Evolutionary conservation across 2,329 filamentous ascomycete species (phyloP).

Genomic region (Colletotrichum viniferum): DNA sequence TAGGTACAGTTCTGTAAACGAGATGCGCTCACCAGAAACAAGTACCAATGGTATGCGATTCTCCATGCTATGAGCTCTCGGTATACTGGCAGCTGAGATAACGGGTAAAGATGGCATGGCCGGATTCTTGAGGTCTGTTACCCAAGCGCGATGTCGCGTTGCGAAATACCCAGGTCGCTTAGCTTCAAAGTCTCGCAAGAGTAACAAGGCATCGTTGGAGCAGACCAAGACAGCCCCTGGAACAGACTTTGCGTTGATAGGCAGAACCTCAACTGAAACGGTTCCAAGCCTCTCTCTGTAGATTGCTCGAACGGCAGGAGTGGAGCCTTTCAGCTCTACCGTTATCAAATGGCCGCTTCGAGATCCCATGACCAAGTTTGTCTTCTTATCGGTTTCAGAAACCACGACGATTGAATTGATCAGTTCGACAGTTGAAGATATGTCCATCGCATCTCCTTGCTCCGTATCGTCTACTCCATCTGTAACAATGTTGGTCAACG

Average conservation of each 20-base stretch:
- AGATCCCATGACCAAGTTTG: slow-evolving; percentile 50
- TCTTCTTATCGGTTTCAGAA: slow-evolving; percentile 27
- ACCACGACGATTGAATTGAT: slow-evolving; percentile 50
- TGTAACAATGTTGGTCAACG: not conserved
- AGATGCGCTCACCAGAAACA: slow-evolving; percentile 52
- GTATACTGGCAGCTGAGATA: slow-evolving; percentile 50
- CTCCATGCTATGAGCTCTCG: slow-evolving; percentile 40
- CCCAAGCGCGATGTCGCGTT: slow-evolving; percentile 52
- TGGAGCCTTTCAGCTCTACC: slow-evolving; percentile 29
- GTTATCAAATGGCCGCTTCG: slow-evolving; percentile 57
- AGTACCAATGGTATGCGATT: slow-evolving; percentile 51
- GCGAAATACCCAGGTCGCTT: slow-evolving; percentile 34
- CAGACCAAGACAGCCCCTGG: slow-evolving; percentile 43
- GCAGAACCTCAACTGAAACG: slow-evolving; percentile 39
- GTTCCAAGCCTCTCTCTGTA: slow-evolving; percentile 37
- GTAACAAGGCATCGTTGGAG: slow-evolving; percentile 51
- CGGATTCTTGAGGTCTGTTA: slow-evolving; percentile 53
- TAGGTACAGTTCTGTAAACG: slow-evolving; percentile 57
- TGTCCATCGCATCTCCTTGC: slow-evolving; percentile 11
- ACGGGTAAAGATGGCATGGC: slow-evolving; percentile 51
- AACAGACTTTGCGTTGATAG: slow-evolving; percentile 11
- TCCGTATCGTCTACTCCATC: not conserved
- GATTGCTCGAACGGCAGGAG: slow-evolving; percentile 28
- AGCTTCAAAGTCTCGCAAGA: slow-evolving; percentile 44
- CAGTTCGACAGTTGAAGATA: slow-evolving; percentile 5